Evolutionary conservation across 805 yeast genomes (phyloP).

Genomic region (Pichia californica): DNA sequence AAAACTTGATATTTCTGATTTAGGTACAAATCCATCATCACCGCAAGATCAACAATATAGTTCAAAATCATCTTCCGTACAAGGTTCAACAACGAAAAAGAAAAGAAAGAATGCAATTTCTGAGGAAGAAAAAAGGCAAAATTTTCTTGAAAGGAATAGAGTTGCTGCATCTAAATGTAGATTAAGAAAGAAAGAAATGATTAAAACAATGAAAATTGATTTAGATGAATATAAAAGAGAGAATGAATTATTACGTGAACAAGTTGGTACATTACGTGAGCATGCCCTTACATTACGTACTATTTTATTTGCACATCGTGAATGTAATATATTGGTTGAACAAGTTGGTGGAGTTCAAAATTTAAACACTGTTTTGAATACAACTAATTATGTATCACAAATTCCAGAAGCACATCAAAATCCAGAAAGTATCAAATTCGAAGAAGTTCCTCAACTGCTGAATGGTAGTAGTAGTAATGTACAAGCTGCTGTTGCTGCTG

Average conservation of each 20-base stretch:
- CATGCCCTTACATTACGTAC: constrained; percentile 47
- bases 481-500: constrained; percentile 23
- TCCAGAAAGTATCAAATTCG: constrained; percentile 2
- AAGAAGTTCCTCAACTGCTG: constrained; percentile 12
- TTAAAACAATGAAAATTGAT: constrained; percentile 76
- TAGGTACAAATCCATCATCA: too few relatives aligned
- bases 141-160: constrained; percentile 84
- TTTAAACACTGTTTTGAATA: constrained; percentile 35
- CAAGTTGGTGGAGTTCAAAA: constrained; percentile 43
- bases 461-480: constrained; percentile 12
- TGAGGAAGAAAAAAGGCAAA: constrained; percentile 70
- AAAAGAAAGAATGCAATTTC: constrained; percentile 1
- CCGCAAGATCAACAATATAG: too few relatives aligned
- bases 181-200: constrained; percentile 85
- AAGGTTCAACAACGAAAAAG: neutral
- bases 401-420: constrained; percentile 13
- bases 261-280: constrained; percentile 52
- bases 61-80: neutral
- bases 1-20: neutral
- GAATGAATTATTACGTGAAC: constrained; percentile 56
- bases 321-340: constrained; percentile 36
- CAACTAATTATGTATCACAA: constrained; percentile 24
- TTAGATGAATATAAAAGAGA: constrained; percentile 63
- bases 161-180: constrained; percentile 97
- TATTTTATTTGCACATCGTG: constrained; percentile 44